A percentile compares a stretch with the other conserved stretches of the same genome.
These are phyloP conservation scores for Leptodermis oblonga DNA, from an alignment of 257 asterid genomes.

Conservation along the genomic window DNA sequence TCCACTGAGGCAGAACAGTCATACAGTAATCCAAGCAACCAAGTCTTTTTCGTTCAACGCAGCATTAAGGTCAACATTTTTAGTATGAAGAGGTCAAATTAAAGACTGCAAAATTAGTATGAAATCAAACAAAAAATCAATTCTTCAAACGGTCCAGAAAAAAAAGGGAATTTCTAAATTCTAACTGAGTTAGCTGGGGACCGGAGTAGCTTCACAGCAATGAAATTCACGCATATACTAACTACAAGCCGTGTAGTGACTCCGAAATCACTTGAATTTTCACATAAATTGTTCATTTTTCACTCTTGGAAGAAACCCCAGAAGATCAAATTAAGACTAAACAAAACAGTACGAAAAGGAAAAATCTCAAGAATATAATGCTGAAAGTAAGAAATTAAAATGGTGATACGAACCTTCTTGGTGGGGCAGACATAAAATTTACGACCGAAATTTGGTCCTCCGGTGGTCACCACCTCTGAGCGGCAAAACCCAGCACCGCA, in stretches of 20 bases:
- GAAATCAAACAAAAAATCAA: not conserved
- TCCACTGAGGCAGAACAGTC: too few species aligned
- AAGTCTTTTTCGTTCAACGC: not conserved
- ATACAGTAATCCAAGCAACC: not conserved
- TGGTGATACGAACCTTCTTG: conserved; percentile 32
- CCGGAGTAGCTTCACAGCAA: not conserved
- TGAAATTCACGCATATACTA: not conserved
- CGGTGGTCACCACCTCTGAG: conserved; percentile 4
- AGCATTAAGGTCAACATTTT: too few species aligned
- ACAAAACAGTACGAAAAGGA: not conserved
- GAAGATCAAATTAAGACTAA: not conserved
- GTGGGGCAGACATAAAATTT: conserved; percentile 37
- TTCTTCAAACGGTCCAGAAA: too few species aligned
- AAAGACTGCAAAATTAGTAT: not conserved
- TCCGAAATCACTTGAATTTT: not conserved
- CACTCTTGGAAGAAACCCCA: not conserved
- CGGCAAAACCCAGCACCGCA: conserved; percentile 59
- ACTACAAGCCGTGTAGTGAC: too few species aligned
- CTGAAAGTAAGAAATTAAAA: not conserved
- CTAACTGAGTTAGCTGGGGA: too few species aligned
- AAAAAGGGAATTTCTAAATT: too few species aligned
- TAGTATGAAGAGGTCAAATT: too few species aligned
- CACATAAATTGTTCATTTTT: not conserved
- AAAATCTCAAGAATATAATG: not conserved
- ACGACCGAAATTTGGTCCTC: conserved; percentile 38